Conservation (phyloP, 306 rosid genomes). For the Delonix regia region DNA sequence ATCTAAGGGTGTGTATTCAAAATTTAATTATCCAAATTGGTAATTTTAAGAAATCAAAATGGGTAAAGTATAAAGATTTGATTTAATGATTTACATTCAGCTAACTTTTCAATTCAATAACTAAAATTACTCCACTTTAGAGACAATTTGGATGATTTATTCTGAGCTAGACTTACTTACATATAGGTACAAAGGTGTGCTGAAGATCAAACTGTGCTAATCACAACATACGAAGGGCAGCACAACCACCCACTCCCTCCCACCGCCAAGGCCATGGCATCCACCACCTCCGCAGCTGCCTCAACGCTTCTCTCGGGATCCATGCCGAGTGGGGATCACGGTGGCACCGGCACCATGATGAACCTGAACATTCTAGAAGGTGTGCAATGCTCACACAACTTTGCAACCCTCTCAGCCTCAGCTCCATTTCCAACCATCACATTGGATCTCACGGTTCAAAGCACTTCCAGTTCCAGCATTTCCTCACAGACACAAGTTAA, state of each 20-base stretch:
- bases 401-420: constrained; percentile 71
- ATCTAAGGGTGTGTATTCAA: no score
- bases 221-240: constrained; percentile 76
- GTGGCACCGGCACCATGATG: not conserved
- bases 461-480: not conserved
- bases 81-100: no score
- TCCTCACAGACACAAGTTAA: not conserved
- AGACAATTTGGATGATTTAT: no score
- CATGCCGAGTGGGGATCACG: constrained; percentile 55
- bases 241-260: constrained; percentile 88
- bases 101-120: no score
- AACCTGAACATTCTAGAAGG: constrained; percentile 45
- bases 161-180: no score
- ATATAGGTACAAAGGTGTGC: constrained; percentile 74
- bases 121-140: no score
- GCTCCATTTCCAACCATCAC: constrained; percentile 84
- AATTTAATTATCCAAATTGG: no score
- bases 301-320: constrained; percentile 79
- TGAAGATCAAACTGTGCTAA: constrained; percentile 65
- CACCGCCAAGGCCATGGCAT: constrained; percentile 69
- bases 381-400: constrained; percentile 38
- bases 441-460: constrained; percentile 58
- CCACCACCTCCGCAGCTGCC: constrained; percentile 72
- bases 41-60: no score
- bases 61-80: no score